Percentiles rank a stretch among this genome's conserved stretches.
Conservation (phyloP, 257 asterid genomes). For the Nicotiana attenuata region DNA sequence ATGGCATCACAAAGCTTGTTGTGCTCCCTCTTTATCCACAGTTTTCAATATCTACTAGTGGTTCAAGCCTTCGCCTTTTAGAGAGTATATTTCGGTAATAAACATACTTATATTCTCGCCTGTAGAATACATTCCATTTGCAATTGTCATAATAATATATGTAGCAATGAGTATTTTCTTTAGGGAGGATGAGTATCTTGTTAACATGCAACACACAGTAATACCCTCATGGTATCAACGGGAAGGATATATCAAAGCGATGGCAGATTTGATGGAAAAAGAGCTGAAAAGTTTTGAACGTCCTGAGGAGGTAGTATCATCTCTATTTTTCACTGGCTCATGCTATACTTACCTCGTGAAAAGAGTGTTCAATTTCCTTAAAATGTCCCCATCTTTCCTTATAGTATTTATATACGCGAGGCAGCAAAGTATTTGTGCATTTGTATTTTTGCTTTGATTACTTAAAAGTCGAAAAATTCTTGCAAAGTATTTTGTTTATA, state of each 20-base stretch:
- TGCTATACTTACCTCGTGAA: background rate
- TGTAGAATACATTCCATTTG: background rate
- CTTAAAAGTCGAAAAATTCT: background rate
- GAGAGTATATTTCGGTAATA: slow-evolving; percentile 85
- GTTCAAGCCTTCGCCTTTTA: slow-evolving; percentile 94
- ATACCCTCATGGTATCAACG: slow-evolving; percentile 99
- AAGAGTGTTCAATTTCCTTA: background rate
- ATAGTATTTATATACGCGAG: background rate
- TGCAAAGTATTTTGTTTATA: background rate
- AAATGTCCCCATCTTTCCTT: background rate
- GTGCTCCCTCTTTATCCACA: slow-evolving; percentile 99
- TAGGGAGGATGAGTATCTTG: slow-evolving; percentile 97
- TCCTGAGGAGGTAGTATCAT: slow-evolving; percentile 62
- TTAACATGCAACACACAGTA: slow-evolving; percentile 99
- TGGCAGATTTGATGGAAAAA: slow-evolving; percentile 82
- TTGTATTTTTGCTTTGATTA: background rate
- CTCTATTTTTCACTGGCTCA: slow-evolving; percentile 7
- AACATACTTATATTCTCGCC: background rate
- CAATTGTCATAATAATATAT: slow-evolving; percentile 13
- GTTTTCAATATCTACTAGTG: slow-evolving; percentile 97
- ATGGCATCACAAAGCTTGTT: slow-evolving; percentile 83
- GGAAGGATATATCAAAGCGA: slow-evolving; percentile 94
- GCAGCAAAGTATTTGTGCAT: background rate
- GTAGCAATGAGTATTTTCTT: slow-evolving; percentile 21
- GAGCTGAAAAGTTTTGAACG: slow-evolving; percentile 72